A percentile compares a stretch with the other conserved stretches of the same genome.
Conservation (phyloP, 2,329 filamentous ascomycete genomes). For the Talaromyces sp. region DNA sequence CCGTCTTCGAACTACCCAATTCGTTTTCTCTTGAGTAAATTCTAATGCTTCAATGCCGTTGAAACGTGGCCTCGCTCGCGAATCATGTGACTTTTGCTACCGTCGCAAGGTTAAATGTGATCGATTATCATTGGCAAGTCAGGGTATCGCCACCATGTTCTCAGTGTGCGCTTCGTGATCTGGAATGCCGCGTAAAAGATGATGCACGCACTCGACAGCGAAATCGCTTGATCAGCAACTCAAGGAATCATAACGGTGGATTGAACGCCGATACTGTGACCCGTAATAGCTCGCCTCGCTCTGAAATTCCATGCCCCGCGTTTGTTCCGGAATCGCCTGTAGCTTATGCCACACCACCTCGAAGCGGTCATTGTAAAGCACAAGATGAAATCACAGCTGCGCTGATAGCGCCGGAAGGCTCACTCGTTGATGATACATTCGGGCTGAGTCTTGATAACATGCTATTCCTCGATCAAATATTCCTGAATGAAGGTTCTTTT, state of each 20-base stretch:
- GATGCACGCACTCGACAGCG: not conserved
- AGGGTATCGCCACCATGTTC: not conserved
- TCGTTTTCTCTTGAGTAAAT: not conserved
- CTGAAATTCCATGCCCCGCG: not conserved
- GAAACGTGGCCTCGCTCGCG: not conserved
- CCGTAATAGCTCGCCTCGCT: not conserved
- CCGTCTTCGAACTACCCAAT: not conserved
- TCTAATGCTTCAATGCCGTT: not conserved
- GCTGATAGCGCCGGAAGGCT: not conserved
- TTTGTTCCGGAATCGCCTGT: not conserved
- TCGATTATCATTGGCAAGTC: not conserved
- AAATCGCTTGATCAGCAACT: not conserved
- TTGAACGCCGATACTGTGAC: not conserved
- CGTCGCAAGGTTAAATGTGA: constrained; percentile 1
- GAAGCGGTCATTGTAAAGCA: not conserved
- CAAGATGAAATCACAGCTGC: not conserved
- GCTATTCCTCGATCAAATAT: not conserved
- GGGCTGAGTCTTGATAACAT: not conserved
- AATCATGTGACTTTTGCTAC: constrained; percentile 2
- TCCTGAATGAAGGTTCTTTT: not conserved
- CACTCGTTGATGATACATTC: not conserved
- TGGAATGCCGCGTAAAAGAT: not conserved
- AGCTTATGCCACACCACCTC: not conserved
- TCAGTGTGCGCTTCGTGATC: not conserved
- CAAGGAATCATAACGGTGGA: not conserved